These are phyloP conservation scores for Fusarium nurragi DNA, from an alignment of 2,329 filamentous ascomycete species.

Conservation along the genomic window DNA sequence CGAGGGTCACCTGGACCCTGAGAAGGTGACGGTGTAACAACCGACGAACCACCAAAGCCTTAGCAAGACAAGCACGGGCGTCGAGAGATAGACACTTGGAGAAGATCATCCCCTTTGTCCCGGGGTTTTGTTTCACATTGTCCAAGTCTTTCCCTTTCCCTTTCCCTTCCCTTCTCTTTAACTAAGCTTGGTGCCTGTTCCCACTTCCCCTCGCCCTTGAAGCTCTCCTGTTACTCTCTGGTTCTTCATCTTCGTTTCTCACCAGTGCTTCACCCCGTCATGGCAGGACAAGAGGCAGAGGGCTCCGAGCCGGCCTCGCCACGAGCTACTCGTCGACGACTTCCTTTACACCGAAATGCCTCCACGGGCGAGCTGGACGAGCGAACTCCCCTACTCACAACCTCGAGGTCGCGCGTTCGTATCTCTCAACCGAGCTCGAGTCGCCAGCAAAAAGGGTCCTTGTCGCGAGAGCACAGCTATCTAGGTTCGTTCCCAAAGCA, in stretches of 20 bases:
- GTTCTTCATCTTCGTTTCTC: not conserved
- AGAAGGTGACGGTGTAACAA: conserved; percentile 37
- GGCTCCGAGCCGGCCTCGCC: conserved; percentile 50
- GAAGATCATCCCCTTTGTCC: conserved; percentile 8
- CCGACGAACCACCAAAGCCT: conserved; percentile 28
- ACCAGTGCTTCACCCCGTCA: conserved; percentile 27
- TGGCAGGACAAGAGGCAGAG: conserved; percentile 47
- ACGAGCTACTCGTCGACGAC: conserved; percentile 44
- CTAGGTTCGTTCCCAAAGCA: conserved; percentile 47
- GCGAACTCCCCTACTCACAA: conserved; percentile 55
- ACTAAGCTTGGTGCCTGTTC: not conserved
- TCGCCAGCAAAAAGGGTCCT: conserved; percentile 36
- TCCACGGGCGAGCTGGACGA: conserved; percentile 53
- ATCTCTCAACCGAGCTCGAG: conserved; percentile 48
- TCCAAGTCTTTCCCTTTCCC: not conserved
- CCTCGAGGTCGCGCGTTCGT: conserved; percentile 55
- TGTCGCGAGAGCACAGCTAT: conserved; percentile 57
- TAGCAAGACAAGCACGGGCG: conserved; percentile 28
- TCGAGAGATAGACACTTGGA: conserved; percentile 15
- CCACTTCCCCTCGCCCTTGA: not conserved
- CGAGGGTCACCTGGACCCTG: conserved; percentile 39
- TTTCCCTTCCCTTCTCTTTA: not conserved
- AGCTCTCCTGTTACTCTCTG: conserved; percentile 3
- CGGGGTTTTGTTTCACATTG: conserved; percentile 4
- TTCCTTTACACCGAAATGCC: conserved; percentile 40